Percentiles rank a stretch among this genome's conserved stretches.
These are phyloP conservation scores for Kodamaea sp. DNA, from an alignment of 1,139 yeast species.

Conservation along the genomic window DNA sequence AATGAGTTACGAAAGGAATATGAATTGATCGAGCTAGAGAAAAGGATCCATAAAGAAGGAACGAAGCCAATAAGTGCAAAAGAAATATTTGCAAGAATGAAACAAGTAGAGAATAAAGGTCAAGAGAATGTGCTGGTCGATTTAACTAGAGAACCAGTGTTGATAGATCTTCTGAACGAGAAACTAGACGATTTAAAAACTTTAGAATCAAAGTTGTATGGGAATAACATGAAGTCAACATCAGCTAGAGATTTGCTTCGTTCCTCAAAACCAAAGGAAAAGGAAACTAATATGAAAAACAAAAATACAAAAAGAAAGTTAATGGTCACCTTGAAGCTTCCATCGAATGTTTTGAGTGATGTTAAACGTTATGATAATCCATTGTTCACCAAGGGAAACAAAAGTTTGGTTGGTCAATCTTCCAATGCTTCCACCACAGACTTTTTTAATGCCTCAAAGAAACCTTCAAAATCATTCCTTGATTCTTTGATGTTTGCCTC, in stretches of 20 bases:
- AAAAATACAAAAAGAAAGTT: conserved; percentile 11
- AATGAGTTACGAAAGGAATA: conserved; percentile 16
- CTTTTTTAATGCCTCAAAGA: conserved; percentile 13
- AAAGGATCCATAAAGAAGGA: conserved; percentile 24
- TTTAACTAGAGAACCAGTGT: neutral
- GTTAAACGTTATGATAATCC: conserved; percentile 31
- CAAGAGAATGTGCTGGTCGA: neutral
- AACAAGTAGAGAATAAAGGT: conserved; percentile 3
- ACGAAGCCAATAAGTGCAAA: conserved; percentile 28
- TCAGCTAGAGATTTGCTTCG: conserved; percentile 19
- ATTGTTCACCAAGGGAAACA: conserved; percentile 27
- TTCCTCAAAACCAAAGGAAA: conserved; percentile 8
- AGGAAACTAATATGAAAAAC: conserved; percentile 9
- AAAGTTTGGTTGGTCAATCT: neutral
- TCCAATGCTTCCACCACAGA: conserved; percentile 7
- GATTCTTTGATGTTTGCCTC: conserved; percentile 21
- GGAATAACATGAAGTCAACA: conserved; percentile 19
- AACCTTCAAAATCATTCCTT: conserved; percentile 7
- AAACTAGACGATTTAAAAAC: neutral
- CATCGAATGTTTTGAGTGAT: conserved; percentile 22
- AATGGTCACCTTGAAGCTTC: conserved; percentile 27
- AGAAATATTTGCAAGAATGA: conserved; percentile 26
- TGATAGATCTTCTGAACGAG: neutral
- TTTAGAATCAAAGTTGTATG: conserved; percentile 20
- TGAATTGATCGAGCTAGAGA: conserved; percentile 31